phyloP scores from a whole-genome alignment of 805 yeast genomes.

The Jamesozyma piceae region DNA sequence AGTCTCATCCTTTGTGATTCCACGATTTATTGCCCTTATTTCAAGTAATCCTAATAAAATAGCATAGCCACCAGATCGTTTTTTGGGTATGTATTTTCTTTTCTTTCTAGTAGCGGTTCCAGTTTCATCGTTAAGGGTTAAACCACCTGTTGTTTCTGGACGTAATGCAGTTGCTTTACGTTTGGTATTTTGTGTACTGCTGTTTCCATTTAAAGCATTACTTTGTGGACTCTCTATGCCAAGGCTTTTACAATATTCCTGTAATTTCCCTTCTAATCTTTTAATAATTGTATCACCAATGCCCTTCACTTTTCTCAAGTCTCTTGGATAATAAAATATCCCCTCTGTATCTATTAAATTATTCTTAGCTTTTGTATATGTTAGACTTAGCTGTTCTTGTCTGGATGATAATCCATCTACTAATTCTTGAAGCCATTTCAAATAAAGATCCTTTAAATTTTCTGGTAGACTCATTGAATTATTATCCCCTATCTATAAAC shows the following conservation, averaged over 20 bases:
- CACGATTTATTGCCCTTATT: conserved; percentile 40
- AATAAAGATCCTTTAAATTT: conserved; percentile 44
- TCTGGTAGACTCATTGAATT: neutral
- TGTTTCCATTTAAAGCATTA: neutral
- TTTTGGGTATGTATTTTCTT: conserved; percentile 53
- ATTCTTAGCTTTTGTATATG: conserved; percentile 49
- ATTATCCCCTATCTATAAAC: too few relatives aligned
- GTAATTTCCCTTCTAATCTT: conserved; percentile 39
- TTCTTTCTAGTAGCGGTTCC: conserved; percentile 3
- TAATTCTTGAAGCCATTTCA: conserved; percentile 51
- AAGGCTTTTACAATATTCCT: conserved; percentile 47
- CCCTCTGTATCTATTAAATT: conserved; percentile 38
- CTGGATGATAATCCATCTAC: conserved; percentile 36
- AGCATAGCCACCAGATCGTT: conserved; percentile 79
- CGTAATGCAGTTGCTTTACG: conserved; percentile 15
- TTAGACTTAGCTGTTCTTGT: conserved; percentile 44
- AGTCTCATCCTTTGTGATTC: conserved; percentile 56
- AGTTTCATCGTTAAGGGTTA: conserved; percentile 2
- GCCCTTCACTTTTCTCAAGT: conserved; percentile 49
- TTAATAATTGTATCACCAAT: conserved; percentile 66
- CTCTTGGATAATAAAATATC: conserved; percentile 44
- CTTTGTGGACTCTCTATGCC: conserved; percentile 27
- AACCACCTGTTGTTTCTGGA: conserved; percentile 5
- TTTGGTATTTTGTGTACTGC: conserved; percentile 4
- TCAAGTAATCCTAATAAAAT: conserved; percentile 53